Conservation (phyloP, 2,329 filamentous ascomycete species). For the Xylaria sp. region DNA sequence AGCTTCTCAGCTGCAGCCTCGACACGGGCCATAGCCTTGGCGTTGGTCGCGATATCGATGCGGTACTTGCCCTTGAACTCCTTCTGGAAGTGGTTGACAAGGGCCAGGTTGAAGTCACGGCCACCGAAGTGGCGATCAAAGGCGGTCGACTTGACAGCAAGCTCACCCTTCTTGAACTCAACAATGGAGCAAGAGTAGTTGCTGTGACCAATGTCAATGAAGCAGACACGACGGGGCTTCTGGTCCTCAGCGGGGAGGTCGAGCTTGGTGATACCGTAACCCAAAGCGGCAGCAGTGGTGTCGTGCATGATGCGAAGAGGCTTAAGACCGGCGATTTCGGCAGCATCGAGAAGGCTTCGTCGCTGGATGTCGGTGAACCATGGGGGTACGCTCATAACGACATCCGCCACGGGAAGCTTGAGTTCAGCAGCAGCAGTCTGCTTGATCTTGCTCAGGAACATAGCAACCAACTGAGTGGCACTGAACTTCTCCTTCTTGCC, state of each 20-base stretch:
- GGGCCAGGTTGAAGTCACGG: constrained; percentile 90
- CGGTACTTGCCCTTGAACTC: constrained; percentile 98
- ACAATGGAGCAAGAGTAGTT: constrained; percentile 93
- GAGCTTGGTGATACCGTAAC: constrained; percentile 96
- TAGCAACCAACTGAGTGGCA: constrained; percentile 87
- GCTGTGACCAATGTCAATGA: constrained; percentile 93
- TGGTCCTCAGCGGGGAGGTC: constrained; percentile 82
- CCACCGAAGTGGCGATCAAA: constrained; percentile 97
- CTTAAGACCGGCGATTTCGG: constrained; percentile 90
- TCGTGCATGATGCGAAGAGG: constrained; percentile 94
- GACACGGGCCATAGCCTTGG: constrained; percentile 83
- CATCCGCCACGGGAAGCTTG: constrained; percentile 83
- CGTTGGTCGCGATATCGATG: constrained; percentile 87
- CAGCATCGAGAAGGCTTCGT: constrained; percentile 80
- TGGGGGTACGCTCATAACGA: constrained; percentile 88
- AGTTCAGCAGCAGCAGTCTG: constrained; percentile 80
- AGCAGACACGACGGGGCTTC: constrained; percentile 83
- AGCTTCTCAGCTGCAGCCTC: constrained; percentile 88
- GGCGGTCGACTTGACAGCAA: constrained; percentile 85
- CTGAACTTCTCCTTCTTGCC: constrained; percentile 95
- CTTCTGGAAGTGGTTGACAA: constrained; percentile 89
- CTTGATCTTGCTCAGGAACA: constrained; percentile 95
- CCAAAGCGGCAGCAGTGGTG: constrained; percentile 90
- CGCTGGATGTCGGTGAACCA: constrained; percentile 98
- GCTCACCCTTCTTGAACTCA: constrained; percentile 95